phyloP scores from a whole-genome alignment of 2,329 filamentous ascomycete species.

The Xylariales sp. region DNA sequence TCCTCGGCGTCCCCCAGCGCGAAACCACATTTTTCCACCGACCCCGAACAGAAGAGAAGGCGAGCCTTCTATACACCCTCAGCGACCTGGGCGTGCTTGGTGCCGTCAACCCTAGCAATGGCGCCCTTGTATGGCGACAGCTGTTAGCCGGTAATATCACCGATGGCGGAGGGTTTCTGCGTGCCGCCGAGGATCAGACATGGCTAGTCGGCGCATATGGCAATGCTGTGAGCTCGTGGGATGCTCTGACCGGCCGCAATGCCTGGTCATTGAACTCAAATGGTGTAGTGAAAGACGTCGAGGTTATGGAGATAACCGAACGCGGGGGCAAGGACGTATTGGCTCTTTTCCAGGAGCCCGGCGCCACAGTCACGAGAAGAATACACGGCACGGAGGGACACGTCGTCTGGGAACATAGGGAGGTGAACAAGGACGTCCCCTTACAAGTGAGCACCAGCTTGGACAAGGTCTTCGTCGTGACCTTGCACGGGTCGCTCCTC shows the following conservation, averaged over 20 bases:
- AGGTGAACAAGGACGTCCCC: constrained; percentile 75
- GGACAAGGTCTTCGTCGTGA: constrained; percentile 79
- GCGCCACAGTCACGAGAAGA: constrained; percentile 71
- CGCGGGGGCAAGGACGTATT: constrained; percentile 73
- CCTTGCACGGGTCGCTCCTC: constrained; percentile 75
- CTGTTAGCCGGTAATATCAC: constrained; percentile 66
- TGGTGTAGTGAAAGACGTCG: constrained; percentile 74
- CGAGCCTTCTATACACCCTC: constrained; percentile 89
- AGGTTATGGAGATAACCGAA: constrained; percentile 78
- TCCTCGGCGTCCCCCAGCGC: constrained; percentile 84
- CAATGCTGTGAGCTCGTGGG: constrained; percentile 80
- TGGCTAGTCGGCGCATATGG: constrained; percentile 80
- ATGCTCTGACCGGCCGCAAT: constrained; percentile 81
- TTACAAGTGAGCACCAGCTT: constrained; percentile 79
- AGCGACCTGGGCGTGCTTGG: constrained; percentile 86
- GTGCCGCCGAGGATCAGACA: constrained; percentile 82
- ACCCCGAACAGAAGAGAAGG: constrained; percentile 82
- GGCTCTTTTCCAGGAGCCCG: constrained; percentile 71
- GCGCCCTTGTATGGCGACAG: constrained; percentile 88
- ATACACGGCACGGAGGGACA: constrained; percentile 78
- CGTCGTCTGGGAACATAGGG: constrained; percentile 82
- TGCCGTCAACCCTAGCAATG: constrained; percentile 88
- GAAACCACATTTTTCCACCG: constrained; percentile 95
- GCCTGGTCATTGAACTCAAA: constrained; percentile 76
- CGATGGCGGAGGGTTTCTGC: constrained; percentile 65